Conservation (phyloP, 768 basidiomycete genomes). For the Lactarius psammicola region DNA sequence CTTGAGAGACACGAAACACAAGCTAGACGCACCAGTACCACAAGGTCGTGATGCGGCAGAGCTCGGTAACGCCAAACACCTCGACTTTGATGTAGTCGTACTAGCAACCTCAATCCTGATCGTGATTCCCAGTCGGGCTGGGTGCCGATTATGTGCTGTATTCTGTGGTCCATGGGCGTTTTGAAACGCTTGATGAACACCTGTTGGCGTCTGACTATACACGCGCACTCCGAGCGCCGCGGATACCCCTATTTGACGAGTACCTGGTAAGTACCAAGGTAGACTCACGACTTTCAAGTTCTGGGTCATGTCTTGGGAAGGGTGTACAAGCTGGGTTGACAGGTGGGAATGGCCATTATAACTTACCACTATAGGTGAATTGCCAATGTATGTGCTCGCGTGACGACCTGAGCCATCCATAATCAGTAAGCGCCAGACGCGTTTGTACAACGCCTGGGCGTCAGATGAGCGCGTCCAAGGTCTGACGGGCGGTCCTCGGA, state of each 20-base stretch:
- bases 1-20: background rate
- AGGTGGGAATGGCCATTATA: slow-evolving; percentile 2
- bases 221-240: background rate
- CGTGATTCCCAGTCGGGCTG: background rate
- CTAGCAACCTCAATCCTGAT: slow-evolving; percentile 1
- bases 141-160: background rate
- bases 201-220: background rate
- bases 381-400: slow-evolving; percentile 8
- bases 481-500: slow-evolving; percentile 16
- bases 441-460: slow-evolving; percentile 4
- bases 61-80: background rate
- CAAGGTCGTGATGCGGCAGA: background rate
- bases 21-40: background rate
- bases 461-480: slow-evolving; percentile 27
- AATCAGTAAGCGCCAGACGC: slow-evolving; percentile 18
- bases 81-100: background rate
- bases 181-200: background rate
- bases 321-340: background rate
- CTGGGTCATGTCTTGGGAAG: background rate
- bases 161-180: background rate
- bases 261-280: background rate
- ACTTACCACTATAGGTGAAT: slow-evolving; percentile 7
- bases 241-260: background rate
- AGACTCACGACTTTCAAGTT: background rate
- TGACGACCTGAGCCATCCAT: slow-evolving; percentile 9